A percentile compares a stretch with the other conserved stretches of the same genome.
Conservation (phyloP, 2,329 filamentous ascomycete species). For the Fusarium tuaranense region DNA sequence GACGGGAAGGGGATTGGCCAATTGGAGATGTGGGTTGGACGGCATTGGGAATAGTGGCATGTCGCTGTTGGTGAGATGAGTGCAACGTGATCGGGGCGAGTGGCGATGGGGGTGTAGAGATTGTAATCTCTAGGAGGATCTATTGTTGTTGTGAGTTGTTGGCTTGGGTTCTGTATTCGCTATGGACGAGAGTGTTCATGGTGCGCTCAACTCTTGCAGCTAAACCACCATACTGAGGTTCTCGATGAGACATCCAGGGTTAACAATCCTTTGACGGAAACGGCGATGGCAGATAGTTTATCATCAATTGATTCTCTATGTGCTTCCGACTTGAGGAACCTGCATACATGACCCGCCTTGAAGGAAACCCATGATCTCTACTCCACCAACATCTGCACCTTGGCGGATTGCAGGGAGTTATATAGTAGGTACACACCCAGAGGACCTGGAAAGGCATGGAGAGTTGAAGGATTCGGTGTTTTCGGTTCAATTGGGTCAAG, state of each 20-base stretch:
- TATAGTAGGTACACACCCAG: neutral
- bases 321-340: neutral
- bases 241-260: neutral
- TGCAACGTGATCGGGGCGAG: neutral
- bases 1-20: neutral
- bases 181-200: neutral
- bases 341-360: neutral
- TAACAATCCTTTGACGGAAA: neutral
- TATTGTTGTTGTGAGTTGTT: neutral
- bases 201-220: rapidly evolving
- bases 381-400: neutral
- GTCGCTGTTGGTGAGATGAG: neutral
- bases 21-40: neutral
- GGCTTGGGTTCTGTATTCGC: too few species aligned
- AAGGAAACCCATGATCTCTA: neutral
- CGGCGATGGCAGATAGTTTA: neutral
- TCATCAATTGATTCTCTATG: neutral
- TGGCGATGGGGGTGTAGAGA: neutral
- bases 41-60: conserved; percentile 4
- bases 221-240: too few species aligned
- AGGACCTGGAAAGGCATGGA: rapidly evolving
- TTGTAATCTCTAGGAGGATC: too few species aligned
- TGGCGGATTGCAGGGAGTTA: neutral
- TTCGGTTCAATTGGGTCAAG: neutral
- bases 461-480: neutral